Conservation (phyloP, 345 rosid species). For the Linum lewisii region DNA sequence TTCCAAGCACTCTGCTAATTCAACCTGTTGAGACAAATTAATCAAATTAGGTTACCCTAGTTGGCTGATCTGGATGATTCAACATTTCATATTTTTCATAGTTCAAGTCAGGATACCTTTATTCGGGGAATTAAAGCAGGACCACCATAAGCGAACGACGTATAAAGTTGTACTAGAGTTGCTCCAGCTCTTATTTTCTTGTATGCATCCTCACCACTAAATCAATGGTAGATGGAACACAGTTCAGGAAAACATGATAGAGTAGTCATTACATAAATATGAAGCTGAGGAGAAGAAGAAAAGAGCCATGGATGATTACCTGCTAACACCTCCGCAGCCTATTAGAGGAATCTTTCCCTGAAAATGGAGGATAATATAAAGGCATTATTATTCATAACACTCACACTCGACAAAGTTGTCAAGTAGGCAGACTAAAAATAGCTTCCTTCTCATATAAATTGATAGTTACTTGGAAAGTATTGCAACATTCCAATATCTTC, state of each 20-base stretch:
- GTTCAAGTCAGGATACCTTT: slow-evolving; percentile 38
- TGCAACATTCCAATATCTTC: too few species aligned
- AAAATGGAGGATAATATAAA: slow-evolving; percentile 9
- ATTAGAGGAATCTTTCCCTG: slow-evolving; percentile 94
- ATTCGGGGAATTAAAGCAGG: slow-evolving; percentile 92
- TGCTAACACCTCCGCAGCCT: slow-evolving; percentile 88
- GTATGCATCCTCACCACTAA: slow-evolving; percentile 97
- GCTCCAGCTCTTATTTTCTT: slow-evolving; percentile 90
- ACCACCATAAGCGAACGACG: slow-evolving; percentile 90
- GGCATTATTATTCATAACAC: neutral
- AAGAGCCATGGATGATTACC: slow-evolving; percentile 31
- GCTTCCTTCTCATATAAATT: too few species aligned
- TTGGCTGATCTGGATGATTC: too few species aligned
- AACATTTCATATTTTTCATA: too few species aligned
- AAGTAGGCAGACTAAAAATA: too few species aligned
- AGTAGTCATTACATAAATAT: neutral
- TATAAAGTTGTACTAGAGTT: slow-evolving; percentile 90
- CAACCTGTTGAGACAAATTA: slow-evolving; percentile 37
- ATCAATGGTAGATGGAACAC: slow-evolving; percentile 9
- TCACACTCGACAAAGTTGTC: too few species aligned
- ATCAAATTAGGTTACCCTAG: neutral
- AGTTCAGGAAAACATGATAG: slow-evolving; percentile 4
- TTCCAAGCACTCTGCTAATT: slow-evolving; percentile 69
- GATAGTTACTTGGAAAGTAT: too few species aligned
- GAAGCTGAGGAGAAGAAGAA: slow-evolving; percentile 7